phyloP scores from a whole-genome alignment of 2,329 filamentous ascomycete genomes.

The Reticulascus tulasneorum region DNA sequence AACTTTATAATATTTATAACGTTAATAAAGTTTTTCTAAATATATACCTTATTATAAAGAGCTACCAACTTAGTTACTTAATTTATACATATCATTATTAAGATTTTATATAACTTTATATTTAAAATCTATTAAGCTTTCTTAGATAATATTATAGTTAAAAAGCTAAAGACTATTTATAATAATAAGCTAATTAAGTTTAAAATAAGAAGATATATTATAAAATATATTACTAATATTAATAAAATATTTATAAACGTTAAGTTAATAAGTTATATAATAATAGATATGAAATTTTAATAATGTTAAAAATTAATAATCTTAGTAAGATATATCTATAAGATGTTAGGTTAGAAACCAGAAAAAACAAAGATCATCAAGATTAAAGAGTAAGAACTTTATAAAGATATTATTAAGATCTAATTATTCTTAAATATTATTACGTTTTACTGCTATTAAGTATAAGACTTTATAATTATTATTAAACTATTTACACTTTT shows the following conservation, averaged over 20 bases:
- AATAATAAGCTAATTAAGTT: background rate
- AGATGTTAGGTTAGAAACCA: too few relatives aligned
- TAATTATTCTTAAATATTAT: background rate
- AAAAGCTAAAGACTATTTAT: background rate
- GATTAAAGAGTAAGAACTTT: background rate
- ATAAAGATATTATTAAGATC: background rate
- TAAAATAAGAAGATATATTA: background rate
- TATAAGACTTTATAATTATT: background rate
- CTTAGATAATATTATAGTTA: background rate
- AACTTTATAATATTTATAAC: background rate
- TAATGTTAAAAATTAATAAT: background rate
- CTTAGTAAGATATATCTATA: background rate
- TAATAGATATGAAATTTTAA: background rate
- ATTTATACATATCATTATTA: background rate
- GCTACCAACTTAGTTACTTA: background rate
- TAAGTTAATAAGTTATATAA: background rate
- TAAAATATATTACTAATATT: background rate
- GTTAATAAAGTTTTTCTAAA: background rate
- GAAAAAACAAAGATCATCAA: background rate
- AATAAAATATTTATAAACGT: background rate
- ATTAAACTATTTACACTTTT: background rate
- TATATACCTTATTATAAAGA: background rate
- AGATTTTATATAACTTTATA: background rate
- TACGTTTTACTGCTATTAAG: background rate
- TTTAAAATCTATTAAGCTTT: background rate